Percentiles rank a stretch among this genome's conserved stretches.
Evolutionary conservation across 2,329 filamentous ascomycete species (phyloP).

Genomic region (Epichloe elymi): DNA sequence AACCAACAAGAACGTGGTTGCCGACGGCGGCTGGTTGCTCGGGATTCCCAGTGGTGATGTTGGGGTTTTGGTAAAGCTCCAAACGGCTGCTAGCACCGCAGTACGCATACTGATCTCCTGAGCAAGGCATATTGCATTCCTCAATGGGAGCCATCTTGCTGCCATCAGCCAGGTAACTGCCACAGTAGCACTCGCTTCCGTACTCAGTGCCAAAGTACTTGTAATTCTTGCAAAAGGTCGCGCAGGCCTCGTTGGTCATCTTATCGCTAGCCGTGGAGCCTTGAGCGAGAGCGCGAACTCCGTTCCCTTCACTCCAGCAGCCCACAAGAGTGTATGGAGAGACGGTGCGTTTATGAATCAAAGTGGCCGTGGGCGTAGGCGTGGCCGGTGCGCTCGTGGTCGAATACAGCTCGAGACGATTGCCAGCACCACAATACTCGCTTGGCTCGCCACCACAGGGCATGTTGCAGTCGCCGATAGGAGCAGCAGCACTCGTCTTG

Average conservation of each 20-base stretch:
- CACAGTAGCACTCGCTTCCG: conserved; percentile 26
- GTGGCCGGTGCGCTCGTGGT: conserved; percentile 22
- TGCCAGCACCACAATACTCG: conserved; percentile 29
- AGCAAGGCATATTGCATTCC: conserved; percentile 24
- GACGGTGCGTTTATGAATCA: conserved; percentile 12
- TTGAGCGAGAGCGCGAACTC: conserved; percentile 21
- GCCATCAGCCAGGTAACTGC: conserved; percentile 16
- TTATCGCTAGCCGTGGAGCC: conserved; percentile 12
- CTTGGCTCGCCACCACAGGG: conserved; percentile 26
- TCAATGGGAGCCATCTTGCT: conserved; percentile 15
- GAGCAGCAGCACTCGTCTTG: conserved; percentile 14
- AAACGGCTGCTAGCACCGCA: conserved; percentile 19
- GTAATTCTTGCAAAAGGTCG: conserved; percentile 21
- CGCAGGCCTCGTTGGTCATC: conserved; percentile 23
- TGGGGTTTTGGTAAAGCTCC: conserved; percentile 20
- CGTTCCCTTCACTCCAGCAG: conserved; percentile 27
- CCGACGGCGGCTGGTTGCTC: conserved; percentile 20
- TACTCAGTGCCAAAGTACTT: conserved; percentile 30
- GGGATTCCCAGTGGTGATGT: conserved; percentile 14
- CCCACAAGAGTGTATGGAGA: conserved; percentile 22
- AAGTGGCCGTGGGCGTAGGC: conserved; percentile 16
- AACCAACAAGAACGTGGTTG: conserved; percentile 21
- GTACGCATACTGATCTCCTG: conserved; percentile 19
- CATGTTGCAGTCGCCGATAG: conserved; percentile 23
- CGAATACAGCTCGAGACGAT: conserved; percentile 30